A percentile compares a stretch with the other conserved stretches of the same genome.
Evolutionary conservation across 2,329 filamentous ascomycete species (phyloP).

Genomic region (Orbilia blumenaviensis): DNA sequence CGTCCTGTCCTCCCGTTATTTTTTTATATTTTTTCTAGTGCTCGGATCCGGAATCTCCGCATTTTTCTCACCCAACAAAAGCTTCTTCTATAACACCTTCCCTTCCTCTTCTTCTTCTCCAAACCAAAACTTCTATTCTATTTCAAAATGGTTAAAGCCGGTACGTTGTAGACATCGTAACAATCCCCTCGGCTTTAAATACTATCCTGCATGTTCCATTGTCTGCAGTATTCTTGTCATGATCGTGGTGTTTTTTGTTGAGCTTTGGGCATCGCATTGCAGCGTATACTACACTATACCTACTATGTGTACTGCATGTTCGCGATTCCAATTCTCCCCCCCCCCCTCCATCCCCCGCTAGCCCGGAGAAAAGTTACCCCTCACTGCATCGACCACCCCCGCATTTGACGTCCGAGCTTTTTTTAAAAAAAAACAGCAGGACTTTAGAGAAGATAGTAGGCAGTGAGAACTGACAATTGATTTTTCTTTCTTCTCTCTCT

Average conservation of each 20-base stretch:
- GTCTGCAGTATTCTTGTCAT: slow-evolving; percentile 12
- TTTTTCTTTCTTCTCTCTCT: background rate
- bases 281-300: too few species aligned
- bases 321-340: too few species aligned
- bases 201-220: background rate
- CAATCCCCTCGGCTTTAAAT: too few species aligned
- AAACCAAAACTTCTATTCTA: background rate
- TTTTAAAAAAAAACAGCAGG: background rate
- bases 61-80: slow-evolving; percentile 10
- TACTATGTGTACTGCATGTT: too few species aligned
- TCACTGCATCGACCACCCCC: slow-evolving; percentile 38
- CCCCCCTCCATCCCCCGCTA: slow-evolving; percentile 5
- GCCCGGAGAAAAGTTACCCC: slow-evolving; percentile 33
- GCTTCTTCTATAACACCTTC: too few species aligned
- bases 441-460: background rate
- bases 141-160: slow-evolving; percentile 70
- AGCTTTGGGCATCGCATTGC: background rate
- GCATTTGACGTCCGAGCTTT: background rate
- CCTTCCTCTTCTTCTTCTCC: background rate
- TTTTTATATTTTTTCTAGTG: too few species aligned
- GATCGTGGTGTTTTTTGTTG: slow-evolving; percentile 9
- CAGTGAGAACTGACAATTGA: slow-evolving; percentile 33
- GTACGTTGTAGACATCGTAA: slow-evolving; percentile 65
- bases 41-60: background rate
- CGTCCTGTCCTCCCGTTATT: too few species aligned